These are phyloP conservation scores for Ascochyta lentis DNA, from an alignment of 2,329 filamentous ascomycete species.

Conservation along the genomic window DNA sequence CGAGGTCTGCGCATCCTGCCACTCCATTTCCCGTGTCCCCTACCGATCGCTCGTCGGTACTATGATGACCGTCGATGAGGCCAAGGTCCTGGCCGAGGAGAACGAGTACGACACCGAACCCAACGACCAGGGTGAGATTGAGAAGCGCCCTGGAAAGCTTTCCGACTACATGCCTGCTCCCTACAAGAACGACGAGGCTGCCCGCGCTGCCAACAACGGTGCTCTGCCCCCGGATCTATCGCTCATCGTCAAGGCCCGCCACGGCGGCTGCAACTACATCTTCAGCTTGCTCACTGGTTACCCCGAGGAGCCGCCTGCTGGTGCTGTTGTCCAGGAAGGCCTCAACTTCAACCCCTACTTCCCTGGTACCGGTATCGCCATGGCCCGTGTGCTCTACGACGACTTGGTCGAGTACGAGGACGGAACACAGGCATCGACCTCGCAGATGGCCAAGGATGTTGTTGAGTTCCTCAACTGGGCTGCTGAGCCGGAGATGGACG, in stretches of 20 bases:
- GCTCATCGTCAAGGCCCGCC: conserved; percentile 95
- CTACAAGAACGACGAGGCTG: conserved; percentile 99
- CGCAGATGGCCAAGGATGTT: conserved; percentile 99
- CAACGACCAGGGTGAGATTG: conserved; percentile 96
- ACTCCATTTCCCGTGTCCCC: conserved; percentile 92
- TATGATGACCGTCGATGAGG: conserved; percentile 95
- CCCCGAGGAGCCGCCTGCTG: conserved; percentile 92
- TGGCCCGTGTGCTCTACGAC: conserved; percentile 98
- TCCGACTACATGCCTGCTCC: conserved; percentile 94
- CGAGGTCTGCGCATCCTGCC: conserved; percentile 97
- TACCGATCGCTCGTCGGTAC: conserved; percentile 91
- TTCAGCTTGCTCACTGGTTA: conserved; percentile 97
- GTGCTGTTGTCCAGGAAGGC: conserved; percentile 81
- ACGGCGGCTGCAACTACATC: conserved; percentile 98
- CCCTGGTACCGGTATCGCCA: conserved; percentile 97
- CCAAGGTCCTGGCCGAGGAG: conserved; percentile 95
- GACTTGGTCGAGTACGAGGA: conserved; percentile 98
- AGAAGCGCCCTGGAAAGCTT: conserved; percentile 98
- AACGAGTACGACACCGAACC: conserved; percentile 98
- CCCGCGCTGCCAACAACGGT: conserved; percentile 97
- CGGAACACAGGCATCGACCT: conserved; percentile 88
- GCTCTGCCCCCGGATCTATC: conserved; percentile 96
- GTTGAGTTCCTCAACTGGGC: conserved; percentile 99
- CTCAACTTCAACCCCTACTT: conserved; percentile 99
- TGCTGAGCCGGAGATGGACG: conserved; percentile 98